A percentile compares a stretch with the other conserved stretches of the same genome.
phyloP scores from a whole-genome alignment of 2,329 filamentous ascomycete genomes.

The Pseudopyrenochaeta lycopersici region DNA sequence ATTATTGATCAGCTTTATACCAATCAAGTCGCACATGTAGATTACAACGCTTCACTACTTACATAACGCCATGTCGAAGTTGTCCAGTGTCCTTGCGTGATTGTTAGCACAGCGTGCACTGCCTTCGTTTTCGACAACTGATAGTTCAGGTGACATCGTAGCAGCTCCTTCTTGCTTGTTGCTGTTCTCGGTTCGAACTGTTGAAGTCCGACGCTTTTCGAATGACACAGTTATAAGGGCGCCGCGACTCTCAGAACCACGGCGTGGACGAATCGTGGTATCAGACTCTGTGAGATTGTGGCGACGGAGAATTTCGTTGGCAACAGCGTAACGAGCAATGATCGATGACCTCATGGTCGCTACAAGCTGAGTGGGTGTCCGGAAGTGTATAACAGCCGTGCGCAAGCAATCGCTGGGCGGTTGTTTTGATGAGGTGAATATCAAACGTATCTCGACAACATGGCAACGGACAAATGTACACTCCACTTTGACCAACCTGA shows the following conservation, averaged over 20 bases:
- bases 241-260: slow-evolving; percentile 5
- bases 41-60: background rate
- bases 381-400: slow-evolving; percentile 7
- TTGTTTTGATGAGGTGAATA: slow-evolving; percentile 13
- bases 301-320: slow-evolving; percentile 20
- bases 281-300: slow-evolving; percentile 11
- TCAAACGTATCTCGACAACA: slow-evolving; percentile 17
- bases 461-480: slow-evolving; percentile 10
- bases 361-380: slow-evolving; percentile 4
- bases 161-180: background rate
- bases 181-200: background rate
- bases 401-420: slow-evolving; percentile 1
- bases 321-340: slow-evolving; percentile 15
- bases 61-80: slow-evolving; percentile 2
- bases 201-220: background rate
- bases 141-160: background rate
- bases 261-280: background rate
- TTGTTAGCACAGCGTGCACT: background rate
- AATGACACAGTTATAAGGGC: slow-evolving; percentile 5
- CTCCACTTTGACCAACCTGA: slow-evolving; percentile 15
- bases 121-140: background rate
- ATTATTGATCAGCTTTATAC: slow-evolving; percentile 1
- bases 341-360: slow-evolving; percentile 21
- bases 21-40: background rate
- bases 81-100: background rate